Evolutionary conservation across 2,329 filamentous ascomycete species (phyloP), one percentile per base, ranked within the genome.

Genomic region (Fusarium beomiforme): DNA sequence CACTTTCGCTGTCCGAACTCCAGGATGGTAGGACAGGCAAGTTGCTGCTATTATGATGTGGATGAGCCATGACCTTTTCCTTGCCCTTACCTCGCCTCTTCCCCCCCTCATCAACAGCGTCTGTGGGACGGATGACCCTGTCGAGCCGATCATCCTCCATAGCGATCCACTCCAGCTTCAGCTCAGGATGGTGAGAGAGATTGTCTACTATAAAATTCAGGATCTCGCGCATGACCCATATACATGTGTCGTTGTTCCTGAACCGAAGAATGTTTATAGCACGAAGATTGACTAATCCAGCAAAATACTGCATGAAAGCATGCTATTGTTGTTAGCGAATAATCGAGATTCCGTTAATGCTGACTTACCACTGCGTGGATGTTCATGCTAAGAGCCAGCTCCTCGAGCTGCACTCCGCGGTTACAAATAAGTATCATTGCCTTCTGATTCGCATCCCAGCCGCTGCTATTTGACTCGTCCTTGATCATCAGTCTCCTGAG

Each of bases 401-500:
- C 89, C 70, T 87, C 82, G 9, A 91, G 80, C 17, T 79, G 73
- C 47, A 77, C 80, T 3, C 86, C 89, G 26, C 81, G 82, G 8
- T 77, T 81, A 72, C 87, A 88, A 8, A 90, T 81, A n/a, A 89
- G 78, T 58, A 85, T 79, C 60, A 87, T 83, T 1, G 86, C 84
- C 76, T 86, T 88, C 46, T 85, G 82, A 60, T 90, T 85, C 8
- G 85, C 71, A 74, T 90, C 88, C 90, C 90, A 92, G 9, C 80
- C 79, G 10, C 79, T 76, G 46, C 84, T 83, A 33, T 76, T 77
- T 4, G 79, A 77, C 53, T 89, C 83, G 70, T 91, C 89, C 74
- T 88, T 87, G 70, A 92, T 86, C 83, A 90, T 87, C 21, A 92
- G 77, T 14, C 86, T 82, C 75, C 83, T 85, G 21, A 92, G 78